Conservation (phyloP, 2,329 filamentous ascomycete genomes). For the Lachnellula occidentalis region DNA sequence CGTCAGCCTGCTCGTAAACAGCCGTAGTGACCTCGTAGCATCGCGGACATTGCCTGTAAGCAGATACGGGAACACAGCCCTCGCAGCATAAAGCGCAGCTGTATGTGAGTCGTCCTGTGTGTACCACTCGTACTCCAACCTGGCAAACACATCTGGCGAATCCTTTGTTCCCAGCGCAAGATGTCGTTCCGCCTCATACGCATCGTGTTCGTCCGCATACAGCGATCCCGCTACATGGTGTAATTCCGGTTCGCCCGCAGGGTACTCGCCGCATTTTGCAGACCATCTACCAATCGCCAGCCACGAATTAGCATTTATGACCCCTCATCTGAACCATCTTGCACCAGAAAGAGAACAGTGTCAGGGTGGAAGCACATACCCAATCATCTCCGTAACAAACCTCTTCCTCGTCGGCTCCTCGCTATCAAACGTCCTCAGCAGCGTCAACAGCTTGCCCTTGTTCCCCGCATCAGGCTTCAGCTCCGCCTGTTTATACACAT, state of each 20-base stretch:
- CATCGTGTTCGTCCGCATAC: constrained; percentile 88
- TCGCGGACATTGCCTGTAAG: constrained; percentile 85
- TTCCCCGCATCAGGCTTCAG: constrained; percentile 68
- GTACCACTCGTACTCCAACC: constrained; percentile 93
- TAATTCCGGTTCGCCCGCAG: constrained; percentile 87
- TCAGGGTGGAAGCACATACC: constrained; percentile 40
- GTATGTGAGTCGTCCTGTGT: constrained; percentile 80
- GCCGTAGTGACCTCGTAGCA: constrained; percentile 74
- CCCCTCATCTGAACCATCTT: neutral
- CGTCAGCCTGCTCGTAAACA: constrained; percentile 65
- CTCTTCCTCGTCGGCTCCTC: constrained; percentile 90
- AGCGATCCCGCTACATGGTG: constrained; percentile 86
- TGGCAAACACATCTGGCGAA: constrained; percentile 72
- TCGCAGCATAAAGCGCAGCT: constrained; percentile 78
- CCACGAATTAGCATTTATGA: constrained; percentile 6
- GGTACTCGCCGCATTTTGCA: constrained; percentile 75
- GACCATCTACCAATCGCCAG: constrained; percentile 59
- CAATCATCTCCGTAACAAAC: constrained; percentile 80
- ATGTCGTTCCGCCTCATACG: constrained; percentile 90
- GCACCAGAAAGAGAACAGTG: neutral
- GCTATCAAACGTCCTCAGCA: constrained; percentile 72
- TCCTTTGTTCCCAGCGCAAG: constrained; percentile 83
- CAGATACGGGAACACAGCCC: constrained; percentile 86
- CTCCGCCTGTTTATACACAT: constrained; percentile 85
- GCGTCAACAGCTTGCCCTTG: constrained; percentile 70